Evolutionary conservation across 768 basidiomycete species (phyloP), one percentile per base, ranked within the genome.

Genomic region (Suillus luteus): DNA sequence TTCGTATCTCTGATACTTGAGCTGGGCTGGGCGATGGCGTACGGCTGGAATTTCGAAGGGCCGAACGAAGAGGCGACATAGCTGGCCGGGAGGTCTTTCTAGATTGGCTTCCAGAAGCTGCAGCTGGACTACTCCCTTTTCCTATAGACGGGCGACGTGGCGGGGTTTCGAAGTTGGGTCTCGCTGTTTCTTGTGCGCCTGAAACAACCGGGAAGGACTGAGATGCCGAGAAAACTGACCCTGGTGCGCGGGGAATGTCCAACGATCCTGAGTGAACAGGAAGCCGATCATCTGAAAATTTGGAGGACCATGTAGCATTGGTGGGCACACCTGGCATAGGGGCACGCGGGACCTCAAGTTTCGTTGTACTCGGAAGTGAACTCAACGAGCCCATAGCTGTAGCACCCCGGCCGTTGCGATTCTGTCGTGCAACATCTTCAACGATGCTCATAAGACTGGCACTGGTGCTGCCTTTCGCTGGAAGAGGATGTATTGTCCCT

Each of bases 381-480:
- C 52, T 60, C 24, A 14, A 15, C 3, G 24, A 49, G 48, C 48
- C 48, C 14, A 24, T 55, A 37, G 5, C 43, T 14, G 11, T 24
- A 37, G 41, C 40, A 5, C n/a, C 58, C 72, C 71, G 67, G 49
- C 68, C 63, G 27, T 70, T 60, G 62, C 78, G 71, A 59, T 81
- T 81, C 62, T 74, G 68, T 54, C 75, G 75, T 31, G 86, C 73
- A 52, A 90, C 85, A 62, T 79, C 83, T 68, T 90, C 88, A 10
- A 91, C 85, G 66, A 91, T 86, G 68, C 83, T 86, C 87, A 91
- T 86, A 70, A 90, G 73, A 49, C 83, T 88, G 46, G 69, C 68
- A 22, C 64, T 71, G 10, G 60, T 46, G 11, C 60, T 69, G 6
- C 74, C 68, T 2, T 73, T 73, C 15, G 35, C 17, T 11, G 55